Evolutionary conservation across 2,329 filamentous ascomycete species (phyloP), one percentile per base, ranked within the genome.

Genomic region (Lecanosticta acicola): DNA sequence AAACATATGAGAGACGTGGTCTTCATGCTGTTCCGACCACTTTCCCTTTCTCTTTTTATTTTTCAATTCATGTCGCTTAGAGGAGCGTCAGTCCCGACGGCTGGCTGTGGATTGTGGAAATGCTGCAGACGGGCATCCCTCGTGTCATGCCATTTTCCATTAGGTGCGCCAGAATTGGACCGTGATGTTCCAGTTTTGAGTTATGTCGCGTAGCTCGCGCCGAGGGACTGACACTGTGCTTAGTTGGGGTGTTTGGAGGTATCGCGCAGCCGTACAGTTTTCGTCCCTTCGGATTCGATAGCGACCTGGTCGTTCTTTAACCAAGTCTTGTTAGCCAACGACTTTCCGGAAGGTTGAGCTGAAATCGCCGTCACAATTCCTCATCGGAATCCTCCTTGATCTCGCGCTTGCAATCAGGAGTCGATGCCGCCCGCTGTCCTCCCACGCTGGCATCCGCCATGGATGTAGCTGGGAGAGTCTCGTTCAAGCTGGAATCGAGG

Each of bases 361-460:
- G 21, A 18, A 18, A 48, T 13, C n/a, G 20, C 35, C 39, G 46
- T 70, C 66, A 72, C 63, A 72, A 61, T 54, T 72, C 70, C 39
- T 72, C 69, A 24, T 72, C 70, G 32, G 68, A 65, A 34, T 70
- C 68, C 58, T 71, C 68, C 53, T 50, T 51, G 8, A 42, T 49
- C 35, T 58, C 42, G 7, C 33, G 32, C 36, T 58, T 58, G 20
- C 55, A 48, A n/a, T 57, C 52, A 4, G 54, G 53, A 17, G 57
- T 58, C 16, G 51, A 64, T 1, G 62, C 61, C 21, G 66, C 63
- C 17, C 58, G 59, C 11, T 59, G 50, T 44, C 65, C 57, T 1
- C 41, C 34, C 33, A 46, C 48, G 13, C 39, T 20, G 11, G 60
- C 51, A 10, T 39, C 45, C 19, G 43, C 37, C 16, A 42, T 33